Evolutionary conservation across 2,329 filamentous ascomycete species (phyloP).

Genomic region (Trichoderma simmonsii): DNA sequence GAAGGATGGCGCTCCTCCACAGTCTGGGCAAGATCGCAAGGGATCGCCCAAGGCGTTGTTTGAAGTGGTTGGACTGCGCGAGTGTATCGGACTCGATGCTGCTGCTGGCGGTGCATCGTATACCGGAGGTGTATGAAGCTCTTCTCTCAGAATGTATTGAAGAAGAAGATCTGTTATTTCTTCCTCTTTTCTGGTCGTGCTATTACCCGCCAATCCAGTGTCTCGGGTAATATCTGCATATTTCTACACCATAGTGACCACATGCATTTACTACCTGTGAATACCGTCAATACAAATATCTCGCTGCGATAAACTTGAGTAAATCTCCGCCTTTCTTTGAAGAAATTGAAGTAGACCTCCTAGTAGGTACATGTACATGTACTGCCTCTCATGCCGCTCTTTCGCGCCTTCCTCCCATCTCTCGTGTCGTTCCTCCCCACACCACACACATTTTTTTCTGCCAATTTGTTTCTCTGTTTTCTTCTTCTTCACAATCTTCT

Average conservation of each 20-base stretch:
- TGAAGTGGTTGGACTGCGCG: constrained; percentile 4
- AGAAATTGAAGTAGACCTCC: not conserved
- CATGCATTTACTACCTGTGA: no score
- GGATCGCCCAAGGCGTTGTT: constrained; percentile 1
- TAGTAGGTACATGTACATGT: not conserved
- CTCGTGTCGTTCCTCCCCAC: not conserved
- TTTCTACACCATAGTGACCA: no score
- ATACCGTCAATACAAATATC: no score
- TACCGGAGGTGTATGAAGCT: not conserved
- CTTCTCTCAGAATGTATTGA: not conserved
- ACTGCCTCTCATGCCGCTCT: not conserved
- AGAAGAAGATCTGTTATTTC: not conserved
- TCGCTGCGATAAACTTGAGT: not conserved
- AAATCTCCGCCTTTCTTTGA: not conserved
- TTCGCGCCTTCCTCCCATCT: not conserved
- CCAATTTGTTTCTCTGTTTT: not conserved
- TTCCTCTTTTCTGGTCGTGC: not conserved
- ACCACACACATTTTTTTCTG: not conserved
- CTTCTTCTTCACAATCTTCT: not conserved
- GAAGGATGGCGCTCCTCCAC: not conserved
- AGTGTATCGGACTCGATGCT: constrained; percentile 5
- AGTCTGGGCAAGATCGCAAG: not conserved
- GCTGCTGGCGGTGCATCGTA: constrained; percentile 2
- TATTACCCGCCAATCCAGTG: not conserved
- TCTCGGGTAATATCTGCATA: not conserved